Evolutionary conservation across 805 yeast genomes (phyloP).

Genomic region (Metschnikowia lochheadii): DNA sequence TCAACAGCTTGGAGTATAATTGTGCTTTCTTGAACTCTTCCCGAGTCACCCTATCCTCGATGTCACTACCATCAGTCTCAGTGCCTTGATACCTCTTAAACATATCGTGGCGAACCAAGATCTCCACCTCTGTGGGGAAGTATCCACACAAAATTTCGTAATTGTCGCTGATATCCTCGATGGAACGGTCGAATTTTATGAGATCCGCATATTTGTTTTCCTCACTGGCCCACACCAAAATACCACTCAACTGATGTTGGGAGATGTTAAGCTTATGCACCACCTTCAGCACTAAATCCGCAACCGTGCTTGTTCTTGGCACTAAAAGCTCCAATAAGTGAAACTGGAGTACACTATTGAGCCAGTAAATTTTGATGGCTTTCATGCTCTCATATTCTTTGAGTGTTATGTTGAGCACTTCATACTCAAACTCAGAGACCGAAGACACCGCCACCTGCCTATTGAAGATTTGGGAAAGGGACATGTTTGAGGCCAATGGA

Average conservation of each 20-base stretch:
- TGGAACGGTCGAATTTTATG: conserved; percentile 32
- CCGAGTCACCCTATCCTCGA: conserved; percentile 23
- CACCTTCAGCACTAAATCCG: conserved; percentile 51
- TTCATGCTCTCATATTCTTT: conserved; percentile 75
- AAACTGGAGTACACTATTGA: conserved; percentile 64
- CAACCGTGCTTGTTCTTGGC: conserved; percentile 58
- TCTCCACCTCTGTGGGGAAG: conserved; percentile 41
- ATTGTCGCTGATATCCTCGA: conserved; percentile 32
- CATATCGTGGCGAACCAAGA: conserved; percentile 35
- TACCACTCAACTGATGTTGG: conserved; percentile 41
- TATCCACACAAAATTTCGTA: conserved; percentile 38
- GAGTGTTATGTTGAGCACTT: conserved; percentile 68
- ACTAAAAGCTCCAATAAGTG: conserved; percentile 66
- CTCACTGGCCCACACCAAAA: conserved; percentile 56
- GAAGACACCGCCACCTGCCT: conserved; percentile 44
- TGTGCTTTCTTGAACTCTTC: conserved; percentile 16
- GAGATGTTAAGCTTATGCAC: conserved; percentile 51
- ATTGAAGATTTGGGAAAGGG: conserved; percentile 40
- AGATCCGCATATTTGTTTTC: conserved; percentile 37
- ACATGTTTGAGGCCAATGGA: conserved; percentile 37
- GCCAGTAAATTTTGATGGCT: conserved; percentile 63
- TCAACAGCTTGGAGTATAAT: conserved; percentile 26
- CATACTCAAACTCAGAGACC: conserved; percentile 58
- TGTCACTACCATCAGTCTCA: conserved; percentile 18
- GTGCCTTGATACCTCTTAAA: conserved; percentile 22